These are phyloP conservation scores for Pittosporum tobira DNA, from an alignment of 129 eudicot species.

Conservation along the genomic window DNA sequence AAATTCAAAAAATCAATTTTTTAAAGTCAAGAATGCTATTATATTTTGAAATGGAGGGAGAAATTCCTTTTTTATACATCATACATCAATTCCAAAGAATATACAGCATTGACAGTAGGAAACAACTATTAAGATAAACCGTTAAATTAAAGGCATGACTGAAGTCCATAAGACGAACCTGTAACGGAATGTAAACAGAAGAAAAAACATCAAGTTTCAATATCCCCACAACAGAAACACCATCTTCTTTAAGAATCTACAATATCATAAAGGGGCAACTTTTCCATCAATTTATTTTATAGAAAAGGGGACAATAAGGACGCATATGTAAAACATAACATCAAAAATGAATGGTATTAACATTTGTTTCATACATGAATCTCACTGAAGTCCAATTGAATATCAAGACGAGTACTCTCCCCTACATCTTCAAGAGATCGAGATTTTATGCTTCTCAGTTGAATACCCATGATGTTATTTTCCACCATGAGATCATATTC, in stretches of 20 bases:
- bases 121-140: no score
- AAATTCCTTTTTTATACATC: no score
- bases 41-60: no score
- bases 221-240: slow-evolving; percentile 69
- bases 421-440: slow-evolving; percentile 79
- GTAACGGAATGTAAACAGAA: slow-evolving; percentile 78
- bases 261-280: slow-evolving; percentile 10
- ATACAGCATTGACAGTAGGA: no score
- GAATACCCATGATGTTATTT: slow-evolving; percentile 87
- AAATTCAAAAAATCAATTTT: no score
- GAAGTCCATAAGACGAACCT: slow-evolving; percentile 40
- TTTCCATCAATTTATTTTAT: neutral
- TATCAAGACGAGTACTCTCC: slow-evolving; percentile 82
- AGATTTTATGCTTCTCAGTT: slow-evolving; percentile 68
- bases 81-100: no score
- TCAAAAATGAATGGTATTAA: slow-evolving; percentile 6
- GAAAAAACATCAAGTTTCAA: slow-evolving; percentile 73
- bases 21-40: no score
- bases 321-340: neutral
- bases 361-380: slow-evolving; percentile 60
- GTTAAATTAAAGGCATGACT: neutral
- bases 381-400: slow-evolving; percentile 91
- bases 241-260: slow-evolving; percentile 75
- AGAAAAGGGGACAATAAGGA: neutral
- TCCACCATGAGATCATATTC: slow-evolving; percentile 55